Evolutionary conservation across 1,139 yeast genomes (phyloP), one percentile per base, ranked within the genome.

Genomic region (Candida frijolesensis): DNA sequence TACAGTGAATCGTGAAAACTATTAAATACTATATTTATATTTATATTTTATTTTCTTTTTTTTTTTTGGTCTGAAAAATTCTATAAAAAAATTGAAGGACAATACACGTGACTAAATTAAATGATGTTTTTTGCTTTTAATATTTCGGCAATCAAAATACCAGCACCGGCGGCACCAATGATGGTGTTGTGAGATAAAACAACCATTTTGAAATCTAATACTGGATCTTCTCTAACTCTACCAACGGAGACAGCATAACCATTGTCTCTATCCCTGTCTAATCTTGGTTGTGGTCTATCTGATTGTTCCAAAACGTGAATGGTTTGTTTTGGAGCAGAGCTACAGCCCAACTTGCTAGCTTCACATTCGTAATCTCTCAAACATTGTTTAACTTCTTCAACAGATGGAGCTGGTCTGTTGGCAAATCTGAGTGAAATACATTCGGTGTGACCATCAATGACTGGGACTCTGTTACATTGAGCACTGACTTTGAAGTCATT

Each of bases 81-180:
- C 45, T 45, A 38, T 44, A 11, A 40, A 42, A 35, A 41, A 44
- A 38, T 25, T 25, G 29, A 29, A 22, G 3, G 30, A 38, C 30
- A 38, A n/a, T 10, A 14, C 42, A 38, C 42, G 32, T 38, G 42
- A 38, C 42, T 22, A 10, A 19, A 3, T 22, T 79, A 91, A 59
- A 92, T 81, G 62, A 90, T 74, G 52, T 83, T 79, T 76, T 87
- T 90, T 50, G 94, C 94, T 55, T 81, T 73, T 62, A 94, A 80
- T 54, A 90, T 79, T 74, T 94, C 99, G 46, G 96, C 99, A 70
- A 95, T 94, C 69, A 94, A 83, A 55, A 94, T 80, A 69, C 99
- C 99, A n/a, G 98, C 89, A 65, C 99, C 99, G 30, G 99, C 99
- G 62, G 99, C 99, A 64, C 99, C 99, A 60, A 94, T 89, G 61